Percentiles rank a stretch among this genome's conserved stretches.
phyloP scores from a whole-genome alignment of 768 basidiomycete species.

The Mycena capillaripes region DNA sequence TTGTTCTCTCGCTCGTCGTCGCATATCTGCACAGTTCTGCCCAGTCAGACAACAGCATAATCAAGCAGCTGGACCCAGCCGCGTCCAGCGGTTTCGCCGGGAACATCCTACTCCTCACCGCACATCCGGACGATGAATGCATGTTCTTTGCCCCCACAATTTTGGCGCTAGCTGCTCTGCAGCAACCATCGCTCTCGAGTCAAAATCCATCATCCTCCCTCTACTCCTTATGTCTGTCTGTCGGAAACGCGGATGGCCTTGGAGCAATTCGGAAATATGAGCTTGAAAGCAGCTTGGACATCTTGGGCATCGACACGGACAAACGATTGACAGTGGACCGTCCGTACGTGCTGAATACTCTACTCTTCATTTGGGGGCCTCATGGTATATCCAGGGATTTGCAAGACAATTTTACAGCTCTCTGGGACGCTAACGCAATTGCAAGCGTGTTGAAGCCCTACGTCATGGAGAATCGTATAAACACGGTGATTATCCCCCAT shows the following conservation, averaged over 20 bases:
- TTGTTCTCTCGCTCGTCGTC: constrained; percentile 48
- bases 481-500: constrained; percentile 61
- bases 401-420: constrained; percentile 78
- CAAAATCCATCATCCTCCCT: constrained; percentile 48
- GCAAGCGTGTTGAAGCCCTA: constrained; percentile 71
- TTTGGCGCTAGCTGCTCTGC: constrained; percentile 58
- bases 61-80: constrained; percentile 24
- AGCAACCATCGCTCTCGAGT: constrained; percentile 17
- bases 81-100: constrained; percentile 35
- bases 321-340: constrained; percentile 76
- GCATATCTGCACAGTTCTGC: constrained; percentile 50
- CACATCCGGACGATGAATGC: constrained; percentile 96
- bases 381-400: constrained; percentile 59
- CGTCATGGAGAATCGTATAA: constrained; percentile 70
- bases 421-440: constrained; percentile 76
- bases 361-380: not conserved
- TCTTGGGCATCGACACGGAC: constrained; percentile 71
- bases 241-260: constrained; percentile 84
- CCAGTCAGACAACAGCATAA: constrained; percentile 43
- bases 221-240: constrained; percentile 81
- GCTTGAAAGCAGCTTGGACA: constrained; percentile 71
- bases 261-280: constrained; percentile 74
- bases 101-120: constrained; percentile 80
- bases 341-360: constrained; percentile 65
- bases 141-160: constrained; percentile 95